Conservation (phyloP, 306 rosid species). For the Spatholobus suberectus region DNA sequence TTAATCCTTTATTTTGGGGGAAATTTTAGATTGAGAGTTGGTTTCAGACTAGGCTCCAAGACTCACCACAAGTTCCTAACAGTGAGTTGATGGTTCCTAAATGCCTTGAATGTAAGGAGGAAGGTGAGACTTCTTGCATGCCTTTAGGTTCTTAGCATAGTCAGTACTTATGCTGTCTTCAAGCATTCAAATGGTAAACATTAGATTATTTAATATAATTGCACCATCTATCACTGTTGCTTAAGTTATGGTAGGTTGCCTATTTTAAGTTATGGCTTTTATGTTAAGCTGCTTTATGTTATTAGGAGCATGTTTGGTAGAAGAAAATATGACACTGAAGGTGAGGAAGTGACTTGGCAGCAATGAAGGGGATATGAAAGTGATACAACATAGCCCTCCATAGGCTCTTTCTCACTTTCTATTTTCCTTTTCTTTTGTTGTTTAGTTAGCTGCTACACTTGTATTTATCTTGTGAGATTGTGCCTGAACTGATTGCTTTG, state of each 20-base stretch:
- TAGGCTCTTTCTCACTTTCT: slow-evolving; percentile 22
- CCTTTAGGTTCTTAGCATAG: slow-evolving; percentile 50
- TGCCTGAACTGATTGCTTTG: slow-evolving; percentile 40
- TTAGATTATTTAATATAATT: neutral
- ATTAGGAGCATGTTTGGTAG: slow-evolving; percentile 15
- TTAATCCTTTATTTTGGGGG: neutral
- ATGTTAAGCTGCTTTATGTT: slow-evolving; percentile 26
- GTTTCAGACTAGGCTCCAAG: slow-evolving; percentile 67
- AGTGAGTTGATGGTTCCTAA: slow-evolving; percentile 42
- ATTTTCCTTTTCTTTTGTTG: neutral
- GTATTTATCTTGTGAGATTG: slow-evolving; percentile 24
- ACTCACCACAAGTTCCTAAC: slow-evolving; percentile 49
- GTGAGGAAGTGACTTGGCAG: neutral
- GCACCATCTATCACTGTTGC: neutral
- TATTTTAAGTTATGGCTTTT: neutral
- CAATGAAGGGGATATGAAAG: slow-evolving; percentile 25
- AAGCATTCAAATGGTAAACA: neutral
- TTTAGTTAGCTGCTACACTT: slow-evolving; percentile 9
- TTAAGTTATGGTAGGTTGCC: neutral
- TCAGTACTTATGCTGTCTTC: slow-evolving; percentile 28
- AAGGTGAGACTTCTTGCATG: slow-evolving; percentile 47
- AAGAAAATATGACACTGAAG: slow-evolving; percentile 22
- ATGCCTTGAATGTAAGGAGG: slow-evolving; percentile 54
- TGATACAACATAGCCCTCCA: neutral
- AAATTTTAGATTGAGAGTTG: slow-evolving; percentile 70